Base-by-base conservation (phyloP, 2,329 filamentous ascomycete genomes). In the Penicillium decumbens region DNA sequence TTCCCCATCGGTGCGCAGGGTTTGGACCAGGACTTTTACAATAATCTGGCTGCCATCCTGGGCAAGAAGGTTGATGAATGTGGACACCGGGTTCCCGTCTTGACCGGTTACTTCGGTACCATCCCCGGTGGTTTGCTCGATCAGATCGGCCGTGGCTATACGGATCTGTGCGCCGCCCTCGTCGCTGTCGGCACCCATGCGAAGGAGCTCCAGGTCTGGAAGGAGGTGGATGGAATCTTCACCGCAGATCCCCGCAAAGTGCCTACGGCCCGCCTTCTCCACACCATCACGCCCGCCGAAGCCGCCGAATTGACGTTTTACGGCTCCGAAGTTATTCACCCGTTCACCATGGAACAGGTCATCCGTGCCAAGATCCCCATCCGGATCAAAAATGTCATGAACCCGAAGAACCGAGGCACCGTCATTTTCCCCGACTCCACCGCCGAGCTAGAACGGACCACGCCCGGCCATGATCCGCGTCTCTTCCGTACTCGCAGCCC, bases 181-280 rank as follows among this genome's bases (percentile, higher is more conserved):
- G 85, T 91, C 44, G 90, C 93, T 1, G 92, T 98, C 8, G 92
- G 90, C 3, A 76, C 95, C n/a, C 78, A 82, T 61, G 93, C 93
- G 0, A 77, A 85, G 46, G 93, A 98, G 70, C 79, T 98, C 45
- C 93, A 98, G 71, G 88, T 98, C 56, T 97, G 93, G 93, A 98
- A 98, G 75, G 93, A 98, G 69, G 93, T 98, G 6, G 93, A 98
- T 69, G 91, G 90, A 51, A 95, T 97, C 66, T 93, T 95, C 72
- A 87, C 84, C 1, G 84, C 84, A 4, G 92, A 96, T 65, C 89
- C 89, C 3, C 82, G 87, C 60, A 95, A 93, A 71, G 89, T 95
- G 33, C 91, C 92, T 3, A 97, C 92, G 0, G 95, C 93, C n/a
- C 80, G 87, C 41, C 78, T 98, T n/a, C 80, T 98, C 39, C 75